A percentile compares a stretch with the other conserved stretches of the same genome.
phyloP scores from a whole-genome alignment of 2,329 filamentous ascomycete genomes.

The Cladosporium sp. region DNA sequence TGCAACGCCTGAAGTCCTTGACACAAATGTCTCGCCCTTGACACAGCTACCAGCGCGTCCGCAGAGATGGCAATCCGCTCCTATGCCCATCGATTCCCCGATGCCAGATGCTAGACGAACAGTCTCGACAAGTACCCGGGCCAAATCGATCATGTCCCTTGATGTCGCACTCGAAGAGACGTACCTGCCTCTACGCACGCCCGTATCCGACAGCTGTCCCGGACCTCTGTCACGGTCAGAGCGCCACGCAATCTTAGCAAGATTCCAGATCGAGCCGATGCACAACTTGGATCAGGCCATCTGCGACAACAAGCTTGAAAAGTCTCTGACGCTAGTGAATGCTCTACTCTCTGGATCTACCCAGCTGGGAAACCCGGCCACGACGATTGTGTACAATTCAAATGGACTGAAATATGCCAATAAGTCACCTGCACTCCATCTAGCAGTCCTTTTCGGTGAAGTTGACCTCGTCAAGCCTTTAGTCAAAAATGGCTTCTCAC shows the following conservation, averaged over 20 bases:
- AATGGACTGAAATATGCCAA: not conserved
- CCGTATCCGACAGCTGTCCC: not conserved
- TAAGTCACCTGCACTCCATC: not conserved
- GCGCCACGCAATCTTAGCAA: not conserved
- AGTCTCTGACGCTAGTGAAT: not conserved
- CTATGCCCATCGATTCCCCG: not conserved
- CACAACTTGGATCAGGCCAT: constrained; percentile 1
- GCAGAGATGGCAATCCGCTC: not conserved
- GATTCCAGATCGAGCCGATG: not conserved
- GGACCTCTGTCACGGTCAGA: not conserved
- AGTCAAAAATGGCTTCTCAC: not conserved
- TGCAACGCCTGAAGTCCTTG: too few relatives aligned
- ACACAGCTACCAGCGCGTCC: not conserved
- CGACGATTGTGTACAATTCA: not conserved
- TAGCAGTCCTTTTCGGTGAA: not conserved
- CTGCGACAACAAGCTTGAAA: not conserved
- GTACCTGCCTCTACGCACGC: not conserved
- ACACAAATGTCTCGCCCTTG: too few relatives aligned
- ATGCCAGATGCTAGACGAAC: not conserved
- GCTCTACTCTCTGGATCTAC: not conserved
- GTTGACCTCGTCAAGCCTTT: not conserved
- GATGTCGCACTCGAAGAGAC: not conserved
- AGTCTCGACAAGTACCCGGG: not conserved
- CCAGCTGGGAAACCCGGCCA: not conserved
- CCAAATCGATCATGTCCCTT: not conserved